Conservation (phyloP, 257 asterid species). For the Nicotiana otophora region DNA sequence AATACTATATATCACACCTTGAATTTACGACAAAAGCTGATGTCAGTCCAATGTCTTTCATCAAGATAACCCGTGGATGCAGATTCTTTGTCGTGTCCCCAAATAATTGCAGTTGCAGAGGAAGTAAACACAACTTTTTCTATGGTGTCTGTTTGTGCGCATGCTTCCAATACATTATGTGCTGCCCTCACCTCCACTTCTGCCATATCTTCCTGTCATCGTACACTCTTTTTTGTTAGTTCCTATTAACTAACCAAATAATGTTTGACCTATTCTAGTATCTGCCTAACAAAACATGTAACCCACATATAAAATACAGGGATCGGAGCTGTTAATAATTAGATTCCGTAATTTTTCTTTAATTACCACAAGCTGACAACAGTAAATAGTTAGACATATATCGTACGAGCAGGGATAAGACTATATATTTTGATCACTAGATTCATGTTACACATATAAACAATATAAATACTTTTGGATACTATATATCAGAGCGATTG, state of each 20-base stretch:
- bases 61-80: constrained; percentile 29
- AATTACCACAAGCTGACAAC: background rate
- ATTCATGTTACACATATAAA: no score
- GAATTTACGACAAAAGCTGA: constrained; percentile 61
- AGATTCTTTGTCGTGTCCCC: constrained; percentile 32
- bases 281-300: background rate
- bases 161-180: constrained; percentile 91
- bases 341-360: background rate
- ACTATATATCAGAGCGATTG: background rate
- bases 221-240: background rate
- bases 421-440: no score
- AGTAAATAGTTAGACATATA: no score
- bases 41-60: constrained; percentile 82
- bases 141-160: constrained; percentile 83
- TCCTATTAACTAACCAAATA: background rate
- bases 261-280: background rate
- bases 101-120: constrained; percentile 69
- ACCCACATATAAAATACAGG: no score
- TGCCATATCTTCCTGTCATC: constrained; percentile 62
- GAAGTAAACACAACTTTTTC: constrained; percentile 84
- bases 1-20: constrained; percentile 33
- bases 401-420: no score
- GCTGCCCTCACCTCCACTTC: constrained; percentile 96
- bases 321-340: background rate
- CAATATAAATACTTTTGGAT: background rate